Conservation (phyloP, 306 rosid genomes). For the Rosa lucieae region DNA sequence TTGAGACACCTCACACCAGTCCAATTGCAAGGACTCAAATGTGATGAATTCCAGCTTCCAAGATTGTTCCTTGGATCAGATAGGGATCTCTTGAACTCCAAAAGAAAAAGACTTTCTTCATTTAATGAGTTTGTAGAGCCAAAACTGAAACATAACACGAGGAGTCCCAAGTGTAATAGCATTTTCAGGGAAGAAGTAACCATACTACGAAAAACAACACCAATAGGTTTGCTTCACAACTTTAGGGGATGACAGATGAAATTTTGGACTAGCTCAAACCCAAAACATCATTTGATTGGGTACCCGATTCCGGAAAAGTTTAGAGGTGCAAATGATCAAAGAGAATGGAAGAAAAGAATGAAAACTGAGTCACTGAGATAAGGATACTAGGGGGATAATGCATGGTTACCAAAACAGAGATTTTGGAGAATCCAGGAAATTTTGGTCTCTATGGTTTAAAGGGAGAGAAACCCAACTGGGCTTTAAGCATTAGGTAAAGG, state of each 20-base stretch:
- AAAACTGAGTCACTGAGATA: constrained; percentile 4
- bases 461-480: constrained; percentile 23
- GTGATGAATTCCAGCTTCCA: constrained; percentile 53
- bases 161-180: constrained; percentile 30
- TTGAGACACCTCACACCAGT: constrained; percentile 55
- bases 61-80: constrained; percentile 49
- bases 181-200: constrained; percentile 22
- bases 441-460: constrained; percentile 27
- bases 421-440: constrained; percentile 23
- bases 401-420: constrained; percentile 25
- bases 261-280: not conserved
- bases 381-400: not conserved
- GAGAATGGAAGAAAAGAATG: not conserved
- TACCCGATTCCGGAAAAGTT: not conserved
- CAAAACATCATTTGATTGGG: not conserved
- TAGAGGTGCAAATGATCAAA: not conserved
- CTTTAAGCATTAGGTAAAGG: not conserved
- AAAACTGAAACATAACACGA: constrained; percentile 31
- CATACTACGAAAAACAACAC: not conserved
- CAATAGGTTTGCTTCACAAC: not conserved
- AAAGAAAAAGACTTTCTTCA: constrained; percentile 56
- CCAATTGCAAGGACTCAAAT: constrained; percentile 71
- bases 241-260: not conserved
- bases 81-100: constrained; percentile 48
- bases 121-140: constrained; percentile 39